Conservation (phyloP, 257 asterid genomes). For the Sherardia arvensis region DNA sequence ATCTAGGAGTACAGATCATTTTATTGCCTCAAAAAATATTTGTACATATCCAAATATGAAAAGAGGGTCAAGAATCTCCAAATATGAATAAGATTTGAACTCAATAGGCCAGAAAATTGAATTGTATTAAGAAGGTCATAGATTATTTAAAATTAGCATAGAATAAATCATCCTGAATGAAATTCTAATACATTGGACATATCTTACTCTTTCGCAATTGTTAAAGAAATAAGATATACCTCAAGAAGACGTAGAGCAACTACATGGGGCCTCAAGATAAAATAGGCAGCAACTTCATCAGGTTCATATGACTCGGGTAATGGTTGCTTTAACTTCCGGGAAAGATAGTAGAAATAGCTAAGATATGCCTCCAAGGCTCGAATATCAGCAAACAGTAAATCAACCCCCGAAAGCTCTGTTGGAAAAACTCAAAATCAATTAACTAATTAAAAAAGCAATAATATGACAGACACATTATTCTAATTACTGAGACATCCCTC, state of each 20-base stretch:
- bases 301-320: constrained; percentile 83
- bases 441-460: constrained; percentile 5
- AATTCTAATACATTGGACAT: not conserved
- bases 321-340: constrained; percentile 83
- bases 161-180: not conserved
- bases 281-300: constrained; percentile 55
- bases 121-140: not conserved
- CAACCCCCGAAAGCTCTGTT: constrained; percentile 76
- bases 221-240: constrained; percentile 33
- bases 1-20: too few species aligned
- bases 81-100: not conserved
- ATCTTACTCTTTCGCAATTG: not conserved
- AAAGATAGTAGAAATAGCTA: constrained; percentile 51
- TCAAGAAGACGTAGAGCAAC: constrained; percentile 77
- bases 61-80: not conserved
- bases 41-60: too few species aligned
- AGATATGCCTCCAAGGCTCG: constrained; percentile 69
- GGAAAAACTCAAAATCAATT: constrained; percentile 12
- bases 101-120: not conserved
- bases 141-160: not conserved
- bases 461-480: not conserved
- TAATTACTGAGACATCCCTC: not conserved
- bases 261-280: constrained; percentile 82
- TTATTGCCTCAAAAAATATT: too few species aligned
- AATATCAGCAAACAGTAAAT: constrained; percentile 75